Evolutionary conservation across 2,329 filamentous ascomycete genomes (phyloP).

Genomic region (Hirsutella minnesotensis): DNA sequence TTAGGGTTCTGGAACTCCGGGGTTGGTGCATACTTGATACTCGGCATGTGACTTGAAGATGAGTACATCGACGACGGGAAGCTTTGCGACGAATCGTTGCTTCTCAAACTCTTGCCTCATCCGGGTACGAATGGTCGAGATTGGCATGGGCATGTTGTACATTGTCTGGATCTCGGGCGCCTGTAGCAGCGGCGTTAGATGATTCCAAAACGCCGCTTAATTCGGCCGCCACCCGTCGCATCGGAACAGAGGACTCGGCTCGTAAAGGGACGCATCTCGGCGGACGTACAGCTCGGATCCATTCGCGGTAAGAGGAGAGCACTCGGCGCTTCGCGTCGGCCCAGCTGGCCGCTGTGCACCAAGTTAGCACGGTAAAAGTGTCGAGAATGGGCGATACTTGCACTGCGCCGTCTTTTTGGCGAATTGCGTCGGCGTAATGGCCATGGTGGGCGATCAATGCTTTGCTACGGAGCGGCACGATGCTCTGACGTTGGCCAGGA

Average conservation of each 20-base stretch:
- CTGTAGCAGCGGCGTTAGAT: too few relatives aligned
- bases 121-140: slow-evolving; percentile 80
- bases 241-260: not conserved
- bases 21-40: slow-evolving; percentile 61
- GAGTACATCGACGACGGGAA: slow-evolving; percentile 78
- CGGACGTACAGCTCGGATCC: slow-evolving; percentile 81
- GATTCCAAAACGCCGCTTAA: slow-evolving; percentile 4
- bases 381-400: slow-evolving; percentile 29
- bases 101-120: slow-evolving; percentile 95
- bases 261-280: not conserved
- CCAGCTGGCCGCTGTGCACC: slow-evolving; percentile 68
- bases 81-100: slow-evolving; percentile 83
- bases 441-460: slow-evolving; percentile 48
- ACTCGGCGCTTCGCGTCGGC: slow-evolving; percentile 78
- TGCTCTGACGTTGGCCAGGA: slow-evolving; percentile 19
- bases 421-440: slow-evolving; percentile 88
- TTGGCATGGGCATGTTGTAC: slow-evolving; percentile 86
- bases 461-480: slow-evolving; percentile 15
- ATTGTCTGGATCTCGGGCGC: slow-evolving; percentile 94
- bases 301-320: slow-evolving; percentile 81
- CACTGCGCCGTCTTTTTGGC: slow-evolving; percentile 70
- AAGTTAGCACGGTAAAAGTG: slow-evolving; percentile 20
- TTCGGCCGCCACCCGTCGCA: not conserved
- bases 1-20: too few relatives aligned
- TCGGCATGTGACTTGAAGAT: slow-evolving; percentile 86